Evolutionary conservation across 305 asterid genomes (phyloP), one percentile per base, ranked within the genome.

Genomic region (Andrographis paniculata): DNA sequence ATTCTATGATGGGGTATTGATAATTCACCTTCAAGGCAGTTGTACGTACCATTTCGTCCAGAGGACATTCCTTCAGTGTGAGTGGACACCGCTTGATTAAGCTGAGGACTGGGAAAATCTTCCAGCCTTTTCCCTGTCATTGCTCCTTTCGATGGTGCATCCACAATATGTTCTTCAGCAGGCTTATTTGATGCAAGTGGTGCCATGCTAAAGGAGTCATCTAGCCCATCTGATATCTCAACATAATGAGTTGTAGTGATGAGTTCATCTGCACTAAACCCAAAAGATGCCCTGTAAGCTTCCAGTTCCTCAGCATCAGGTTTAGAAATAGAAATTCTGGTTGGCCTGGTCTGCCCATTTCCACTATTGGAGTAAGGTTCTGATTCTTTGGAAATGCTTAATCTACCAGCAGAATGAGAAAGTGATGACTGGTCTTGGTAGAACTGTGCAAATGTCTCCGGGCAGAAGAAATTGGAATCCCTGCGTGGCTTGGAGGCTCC

Each of bases 251-350:
- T 42, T 30, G 96, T 87, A 3, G 80, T 87, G 51, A 87, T 78
- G 55, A 92, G 75, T 53, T 92, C 99, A 75, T 92, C 99, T 12
- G 99, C 99, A 66, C 99, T 92, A 73, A 92, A 92, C 66, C 99
- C 99, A 38, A 92, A 92, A 12, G 99, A 92, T 7, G 99, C 99
- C 70, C 99, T 67, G 63, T 92, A 92, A 50, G 99, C 99, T 71
- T 92, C 99, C 17, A 87, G 58, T 59, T 92, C 99, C 69, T 92
- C 96, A 14, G 64, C 80, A 56, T 92, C 99, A 14, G 78, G 79
- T 58, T 84, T 92, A 48, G 62, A 62, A 52, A 70, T 92, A 48
- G 62, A 62, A 52, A 70, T 59, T 59, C 75, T 92, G 42, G 46
- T 68, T 68, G 69, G 94, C 73, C 92, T 63, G 50, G 61, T 87